These are phyloP conservation scores for Hansenula sp. DNA, from an alignment of 1,139 yeast species.

Conservation along the genomic window DNA sequence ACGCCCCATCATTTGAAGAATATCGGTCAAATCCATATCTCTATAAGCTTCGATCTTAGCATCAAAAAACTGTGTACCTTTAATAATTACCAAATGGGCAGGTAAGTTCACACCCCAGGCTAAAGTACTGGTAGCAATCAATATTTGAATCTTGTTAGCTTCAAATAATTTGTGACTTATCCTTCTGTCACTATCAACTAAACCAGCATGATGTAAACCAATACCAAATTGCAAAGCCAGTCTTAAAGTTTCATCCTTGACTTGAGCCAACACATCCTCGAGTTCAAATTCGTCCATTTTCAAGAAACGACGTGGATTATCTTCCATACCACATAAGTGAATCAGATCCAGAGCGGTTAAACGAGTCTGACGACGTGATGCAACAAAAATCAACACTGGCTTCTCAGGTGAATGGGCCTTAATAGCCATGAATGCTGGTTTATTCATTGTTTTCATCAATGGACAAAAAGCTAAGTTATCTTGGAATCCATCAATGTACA, in stretches of 20 bases:
- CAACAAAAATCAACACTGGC: constrained; percentile 93
- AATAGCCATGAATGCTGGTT: constrained; percentile 95
- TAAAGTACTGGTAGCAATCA: constrained; percentile 90
- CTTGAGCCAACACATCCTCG: constrained; percentile 54
- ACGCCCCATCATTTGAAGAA: constrained; percentile 60
- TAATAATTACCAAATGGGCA: constrained; percentile 88
- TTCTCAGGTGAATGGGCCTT: constrained; percentile 91
- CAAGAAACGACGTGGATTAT: constrained; percentile 83
- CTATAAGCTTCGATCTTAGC: constrained; percentile 49
- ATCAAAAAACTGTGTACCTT: constrained; percentile 68
- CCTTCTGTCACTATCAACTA: constrained; percentile 85
- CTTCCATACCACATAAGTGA: constrained; percentile 92
- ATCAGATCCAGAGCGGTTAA: constrained; percentile 91
- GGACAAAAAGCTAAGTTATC: constrained; percentile 94
- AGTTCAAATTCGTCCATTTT: constrained; percentile 76
- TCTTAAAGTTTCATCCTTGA: constrained; percentile 85
- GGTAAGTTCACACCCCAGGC: constrained; percentile 99
- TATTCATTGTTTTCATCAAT: constrained; percentile 96
- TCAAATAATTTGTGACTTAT: constrained; percentile 86
- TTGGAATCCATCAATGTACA: constrained; percentile 97
- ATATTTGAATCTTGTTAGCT: constrained; percentile 78
- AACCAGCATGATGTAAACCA: constrained; percentile 97
- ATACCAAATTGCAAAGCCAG: constrained; percentile 91
- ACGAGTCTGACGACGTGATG: constrained; percentile 95
- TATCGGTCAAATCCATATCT: constrained; percentile 74